phyloP scores from a whole-genome alignment of 352 stramenopile species.

The Globisporangium camurandrum region DNA sequence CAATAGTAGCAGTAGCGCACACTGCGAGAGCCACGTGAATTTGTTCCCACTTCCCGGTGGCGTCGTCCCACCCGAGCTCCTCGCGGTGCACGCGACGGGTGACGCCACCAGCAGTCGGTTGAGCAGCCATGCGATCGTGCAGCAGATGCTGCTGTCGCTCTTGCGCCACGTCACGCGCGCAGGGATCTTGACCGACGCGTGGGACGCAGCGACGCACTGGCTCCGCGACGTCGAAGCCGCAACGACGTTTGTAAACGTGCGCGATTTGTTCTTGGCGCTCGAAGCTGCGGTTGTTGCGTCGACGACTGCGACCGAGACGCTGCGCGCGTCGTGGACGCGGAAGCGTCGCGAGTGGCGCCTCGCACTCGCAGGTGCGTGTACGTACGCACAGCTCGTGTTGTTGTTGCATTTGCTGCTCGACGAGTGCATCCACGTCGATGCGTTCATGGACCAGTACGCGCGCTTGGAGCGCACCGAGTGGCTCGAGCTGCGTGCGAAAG shows the following conservation, averaged over 20 bases:
- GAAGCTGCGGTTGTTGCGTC: conserved; percentile 42
- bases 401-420: conserved; percentile 64
- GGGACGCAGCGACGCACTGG: conserved; percentile 41
- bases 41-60: conserved; percentile 65
- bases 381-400: conserved; percentile 67
- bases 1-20: conserved; percentile 9
- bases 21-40: conserved; percentile 37
- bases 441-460: conserved; percentile 71
- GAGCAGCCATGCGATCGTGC: conserved; percentile 33
- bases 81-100: conserved; percentile 22
- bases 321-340: conserved; percentile 46
- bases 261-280: conserved; percentile 44
- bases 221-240: conserved; percentile 25
- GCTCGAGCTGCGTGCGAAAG: conserved; percentile 68
- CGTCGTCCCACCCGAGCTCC: conserved; percentile 31
- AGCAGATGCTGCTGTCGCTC: conserved; percentile 57
- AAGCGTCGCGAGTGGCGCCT: conserved; percentile 74
- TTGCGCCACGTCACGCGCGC: conserved; percentile 46
- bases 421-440: conserved; percentile 73
- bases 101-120: conserved; percentile 32
- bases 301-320: conserved; percentile 2
- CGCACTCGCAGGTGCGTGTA: conserved; percentile 49
- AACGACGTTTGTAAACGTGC: conserved; percentile 23
- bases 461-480: conserved; percentile 67
- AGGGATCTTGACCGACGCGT: conserved; percentile 39